Evolutionary conservation across 768 basidiomycete genomes (phyloP).

Genomic region (Russula emetica): DNA sequence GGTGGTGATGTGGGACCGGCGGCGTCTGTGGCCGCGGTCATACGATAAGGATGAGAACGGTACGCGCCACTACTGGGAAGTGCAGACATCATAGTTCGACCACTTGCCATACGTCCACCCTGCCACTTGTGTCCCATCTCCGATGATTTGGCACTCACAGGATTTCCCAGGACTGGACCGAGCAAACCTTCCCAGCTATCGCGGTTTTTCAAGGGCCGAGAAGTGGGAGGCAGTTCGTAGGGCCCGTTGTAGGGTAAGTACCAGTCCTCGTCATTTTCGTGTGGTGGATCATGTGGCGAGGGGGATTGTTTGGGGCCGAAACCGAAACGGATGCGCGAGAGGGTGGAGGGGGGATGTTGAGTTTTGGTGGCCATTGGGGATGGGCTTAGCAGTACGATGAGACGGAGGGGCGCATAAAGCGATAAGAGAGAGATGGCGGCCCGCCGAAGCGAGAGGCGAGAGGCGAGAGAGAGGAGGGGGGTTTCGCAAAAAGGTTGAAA

Average conservation of each 20-base stretch:
- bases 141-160: constrained; percentile 6
- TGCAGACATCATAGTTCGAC: constrained; percentile 29
- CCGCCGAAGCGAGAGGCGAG: constrained; percentile 4
- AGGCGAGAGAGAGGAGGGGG: neutral
- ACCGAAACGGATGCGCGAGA: constrained; percentile 40
- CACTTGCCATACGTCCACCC: constrained; percentile 4
- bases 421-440: constrained; percentile 4
- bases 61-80: constrained; percentile 26
- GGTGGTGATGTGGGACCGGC: neutral
- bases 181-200: constrained; percentile 36
- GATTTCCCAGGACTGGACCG: constrained; percentile 31
- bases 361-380: constrained; percentile 38
- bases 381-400: constrained; percentile 5
- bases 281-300: constrained; percentile 29
- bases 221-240: constrained; percentile 38
- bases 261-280: constrained; percentile 45
- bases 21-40: neutral
- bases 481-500: constrained; percentile 23
- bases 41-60: constrained; percentile 22
- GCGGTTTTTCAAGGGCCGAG: constrained; percentile 27
- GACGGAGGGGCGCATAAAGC: constrained; percentile 12
- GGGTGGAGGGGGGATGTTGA: constrained; percentile 33
- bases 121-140: constrained; percentile 5
- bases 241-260: constrained; percentile 65
- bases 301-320: constrained; percentile 29